These are phyloP conservation scores for Carex sylvatica DNA, from an alignment of 202 grass and related monocot genomes.

Conservation along the genomic window DNA sequence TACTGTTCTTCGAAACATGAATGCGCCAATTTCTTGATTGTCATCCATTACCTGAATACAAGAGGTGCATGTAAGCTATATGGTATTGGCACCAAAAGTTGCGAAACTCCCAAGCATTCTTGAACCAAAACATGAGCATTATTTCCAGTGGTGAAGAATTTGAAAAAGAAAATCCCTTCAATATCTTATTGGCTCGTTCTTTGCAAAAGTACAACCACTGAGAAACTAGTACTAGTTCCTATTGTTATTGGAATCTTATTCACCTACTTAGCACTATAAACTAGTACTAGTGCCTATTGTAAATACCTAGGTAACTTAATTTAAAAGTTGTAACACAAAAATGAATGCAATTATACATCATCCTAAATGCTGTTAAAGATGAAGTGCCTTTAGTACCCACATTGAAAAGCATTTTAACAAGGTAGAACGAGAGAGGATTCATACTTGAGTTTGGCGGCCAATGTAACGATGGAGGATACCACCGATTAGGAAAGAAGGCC, in stretches of 20 bases:
- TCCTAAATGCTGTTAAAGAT: neutral
- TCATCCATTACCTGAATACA: constrained; percentile 90
- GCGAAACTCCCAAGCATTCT: neutral
- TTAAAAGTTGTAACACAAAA: neutral
- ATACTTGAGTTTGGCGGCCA: constrained; percentile 97
- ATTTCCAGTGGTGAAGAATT: neutral
- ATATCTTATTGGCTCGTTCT: neutral
- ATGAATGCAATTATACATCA: neutral
- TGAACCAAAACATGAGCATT: neutral
- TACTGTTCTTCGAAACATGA: constrained; percentile 95
- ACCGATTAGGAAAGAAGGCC: constrained; percentile 85
- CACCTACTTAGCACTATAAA: neutral
- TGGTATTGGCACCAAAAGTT: neutral
- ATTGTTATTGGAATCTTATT: no score
- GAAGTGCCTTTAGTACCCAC: neutral
- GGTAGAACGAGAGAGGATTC: neutral
- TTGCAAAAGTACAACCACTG: neutral
- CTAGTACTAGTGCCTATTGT: neutral
- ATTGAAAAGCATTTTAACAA: neutral
- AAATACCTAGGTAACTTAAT: no score
- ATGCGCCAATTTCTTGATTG: constrained; percentile 98
- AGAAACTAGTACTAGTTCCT: no score
- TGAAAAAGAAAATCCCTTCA: neutral
- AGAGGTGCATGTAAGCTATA: neutral
- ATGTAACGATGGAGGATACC: constrained; percentile 91